Evolutionary conservation across 371 early-diverging fungal genomes (phyloP).

Genomic region (Mortierella sp.): DNA sequence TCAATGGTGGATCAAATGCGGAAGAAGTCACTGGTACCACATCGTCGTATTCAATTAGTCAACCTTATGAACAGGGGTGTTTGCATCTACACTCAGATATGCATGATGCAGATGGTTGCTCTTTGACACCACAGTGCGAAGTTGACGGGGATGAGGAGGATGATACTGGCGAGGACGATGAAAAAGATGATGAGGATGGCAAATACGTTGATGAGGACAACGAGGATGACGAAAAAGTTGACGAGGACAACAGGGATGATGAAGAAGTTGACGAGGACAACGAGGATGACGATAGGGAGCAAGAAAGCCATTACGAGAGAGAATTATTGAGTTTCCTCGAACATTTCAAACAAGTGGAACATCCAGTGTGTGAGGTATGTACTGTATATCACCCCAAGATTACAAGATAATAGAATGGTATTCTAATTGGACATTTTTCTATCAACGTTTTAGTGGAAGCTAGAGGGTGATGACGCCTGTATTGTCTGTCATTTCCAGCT

Average conservation of each 20-base stretch:
- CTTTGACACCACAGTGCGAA: background rate
- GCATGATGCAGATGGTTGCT: conserved; percentile 6
- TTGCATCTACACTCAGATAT: conserved; percentile 2
- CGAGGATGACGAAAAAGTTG: background rate
- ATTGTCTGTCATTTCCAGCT: conserved; percentile 31
- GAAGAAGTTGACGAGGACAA: background rate
- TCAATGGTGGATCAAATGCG: background rate
- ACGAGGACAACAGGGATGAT: background rate
- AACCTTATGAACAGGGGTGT: conserved; percentile 8
- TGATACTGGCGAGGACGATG: no score
- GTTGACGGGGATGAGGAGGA: background rate
- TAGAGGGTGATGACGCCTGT: conserved; percentile 20
- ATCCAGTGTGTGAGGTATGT: conserved; percentile 24
- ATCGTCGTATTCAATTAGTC: conserved; percentile 5
- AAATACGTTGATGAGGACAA: conserved; percentile 3
- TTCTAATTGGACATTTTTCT: conserved; percentile 1
- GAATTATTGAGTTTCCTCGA: conserved; percentile 16
- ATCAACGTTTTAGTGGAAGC: conserved; percentile 19
- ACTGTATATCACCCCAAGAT: conserved; percentile 7
- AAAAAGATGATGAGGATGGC: no score
- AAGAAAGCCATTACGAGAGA: conserved; percentile 6
- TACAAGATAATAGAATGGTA: background rate
- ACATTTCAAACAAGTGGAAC: conserved; percentile 17
- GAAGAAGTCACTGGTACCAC: conserved; percentile 3
- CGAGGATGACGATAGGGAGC: background rate